Conservation (phyloP, 495 filamentous ascomycete genomes). For the Daldinia decipiens region DNA sequence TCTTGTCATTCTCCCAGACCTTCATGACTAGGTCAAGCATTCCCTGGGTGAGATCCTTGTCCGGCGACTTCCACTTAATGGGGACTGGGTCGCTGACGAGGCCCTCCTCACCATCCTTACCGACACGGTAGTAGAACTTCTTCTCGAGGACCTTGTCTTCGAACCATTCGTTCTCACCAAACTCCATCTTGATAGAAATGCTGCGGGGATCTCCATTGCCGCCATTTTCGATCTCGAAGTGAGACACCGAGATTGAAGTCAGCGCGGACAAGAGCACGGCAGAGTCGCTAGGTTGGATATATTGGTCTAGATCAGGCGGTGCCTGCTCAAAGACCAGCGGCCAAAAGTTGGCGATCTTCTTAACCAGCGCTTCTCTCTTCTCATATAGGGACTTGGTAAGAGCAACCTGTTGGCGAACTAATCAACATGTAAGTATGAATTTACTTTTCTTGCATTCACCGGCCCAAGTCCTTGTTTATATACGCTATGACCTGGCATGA, state of each 20-base stretch:
- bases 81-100: slow-evolving; percentile 85
- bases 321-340: slow-evolving; percentile 84
- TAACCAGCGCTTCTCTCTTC: slow-evolving; percentile 73
- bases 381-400: slow-evolving; percentile 70
- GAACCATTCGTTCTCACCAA: slow-evolving; percentile 77
- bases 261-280: slow-evolving; percentile 70
- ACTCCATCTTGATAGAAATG: slow-evolving; percentile 68
- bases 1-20: slow-evolving; percentile 71
- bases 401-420: slow-evolving; percentile 67
- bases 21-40: slow-evolving; percentile 75
- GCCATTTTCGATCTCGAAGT: slow-evolving; percentile 76
- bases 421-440: slow-evolving; percentile 26
- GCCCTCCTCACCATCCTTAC: slow-evolving; percentile 72
- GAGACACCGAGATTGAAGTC: slow-evolving; percentile 70
- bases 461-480: background rate
- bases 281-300: slow-evolving; percentile 81
- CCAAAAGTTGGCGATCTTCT: slow-evolving; percentile 86
- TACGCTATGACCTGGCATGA: background rate
- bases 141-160: slow-evolving; percentile 80
- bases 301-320: slow-evolving; percentile 83
- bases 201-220: slow-evolving; percentile 71
- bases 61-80: slow-evolving; percentile 85
- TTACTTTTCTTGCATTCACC: background rate
- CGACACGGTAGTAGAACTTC: slow-evolving; percentile 83
- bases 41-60: slow-evolving; percentile 82